Conservation (phyloP, 768 basidiomycete species). For the Agrocybe praecox region DNA sequence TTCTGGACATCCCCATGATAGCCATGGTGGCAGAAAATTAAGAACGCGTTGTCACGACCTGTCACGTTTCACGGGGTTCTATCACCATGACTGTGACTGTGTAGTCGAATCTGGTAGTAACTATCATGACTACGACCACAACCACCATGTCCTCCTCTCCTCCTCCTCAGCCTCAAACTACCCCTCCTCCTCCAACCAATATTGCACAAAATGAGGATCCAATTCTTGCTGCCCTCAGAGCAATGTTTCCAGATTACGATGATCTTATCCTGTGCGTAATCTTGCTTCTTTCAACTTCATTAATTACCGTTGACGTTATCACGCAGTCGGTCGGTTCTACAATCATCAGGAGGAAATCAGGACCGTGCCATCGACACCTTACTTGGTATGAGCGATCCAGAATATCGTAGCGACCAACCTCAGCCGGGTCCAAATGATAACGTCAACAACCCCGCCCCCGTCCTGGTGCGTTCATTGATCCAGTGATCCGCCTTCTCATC, state of each 20-base stretch:
- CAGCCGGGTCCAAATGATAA: conserved; percentile 8
- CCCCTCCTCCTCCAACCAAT: not conserved
- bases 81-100: conserved; percentile 4
- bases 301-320: not conserved
- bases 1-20: conserved; percentile 33
- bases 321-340: conserved; percentile 65
- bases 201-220: conserved; percentile 37
- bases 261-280: conserved; percentile 62
- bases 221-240: conserved; percentile 53
- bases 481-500: not conserved
- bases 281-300: not conserved
- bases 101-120: conserved; percentile 1
- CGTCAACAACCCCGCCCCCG: conserved; percentile 16
- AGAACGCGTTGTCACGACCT: conserved; percentile 11
- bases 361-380: conserved; percentile 77
- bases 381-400: conserved; percentile 86
- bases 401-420: conserved; percentile 51
- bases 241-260: conserved; percentile 84
- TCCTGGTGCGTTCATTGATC: conserved; percentile 24
- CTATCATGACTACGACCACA: not conserved
- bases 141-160: not conserved
- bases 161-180: not conserved
- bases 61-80: conserved; percentile 15
- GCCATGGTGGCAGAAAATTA: not conserved
- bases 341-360: conserved; percentile 70